Conservation (phyloP, 75 land plant genomes). For the Gnetum montanum region DNA sequence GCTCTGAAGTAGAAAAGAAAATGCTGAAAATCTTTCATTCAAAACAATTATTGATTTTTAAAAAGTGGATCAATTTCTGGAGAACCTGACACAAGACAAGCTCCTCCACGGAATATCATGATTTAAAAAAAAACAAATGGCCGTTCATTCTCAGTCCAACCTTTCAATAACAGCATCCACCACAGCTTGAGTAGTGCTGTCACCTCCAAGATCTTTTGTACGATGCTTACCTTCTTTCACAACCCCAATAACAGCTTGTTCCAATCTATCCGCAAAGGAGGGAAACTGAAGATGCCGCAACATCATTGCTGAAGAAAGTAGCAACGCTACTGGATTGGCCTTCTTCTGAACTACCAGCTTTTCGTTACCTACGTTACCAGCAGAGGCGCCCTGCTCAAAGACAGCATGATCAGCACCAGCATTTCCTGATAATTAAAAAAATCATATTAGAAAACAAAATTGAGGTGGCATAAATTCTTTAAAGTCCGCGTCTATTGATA, state of each 20-base stretch:
- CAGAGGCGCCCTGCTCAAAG: slow-evolving; percentile 95
- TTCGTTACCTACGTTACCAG: slow-evolving; percentile 73
- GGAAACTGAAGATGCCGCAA: slow-evolving; percentile 75
- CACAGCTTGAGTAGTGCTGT: slow-evolving; percentile 67
- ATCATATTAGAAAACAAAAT: not conserved
- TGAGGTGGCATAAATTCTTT: too few relatives aligned
- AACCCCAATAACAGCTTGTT: slow-evolving; percentile 74
- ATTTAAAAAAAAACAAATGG: too few relatives aligned
- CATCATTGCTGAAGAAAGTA: slow-evolving; percentile 89
- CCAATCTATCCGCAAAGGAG: slow-evolving; percentile 67
- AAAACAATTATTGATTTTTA: too few relatives aligned
- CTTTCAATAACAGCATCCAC: slow-evolving; percentile 73
- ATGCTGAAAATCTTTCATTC: too few relatives aligned
- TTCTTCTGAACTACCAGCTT: slow-evolving; percentile 49
- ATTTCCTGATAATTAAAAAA: slow-evolving; percentile 40
- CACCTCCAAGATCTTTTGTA: slow-evolving; percentile 85
- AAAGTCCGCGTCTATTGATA: too few relatives aligned
- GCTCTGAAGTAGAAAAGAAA: too few relatives aligned
- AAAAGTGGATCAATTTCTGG: too few relatives aligned
- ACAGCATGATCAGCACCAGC: slow-evolving; percentile 81
- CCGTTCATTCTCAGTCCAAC: slow-evolving; percentile 34
- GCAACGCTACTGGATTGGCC: slow-evolving; percentile 84
- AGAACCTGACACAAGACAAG: too few relatives aligned
- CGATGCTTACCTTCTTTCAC: slow-evolving; percentile 59
- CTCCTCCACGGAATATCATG: too few relatives aligned